Evolutionary conservation across 2,329 filamentous ascomycete species (phyloP).

Genomic region (Phyllosticta citrichinensis): DNA sequence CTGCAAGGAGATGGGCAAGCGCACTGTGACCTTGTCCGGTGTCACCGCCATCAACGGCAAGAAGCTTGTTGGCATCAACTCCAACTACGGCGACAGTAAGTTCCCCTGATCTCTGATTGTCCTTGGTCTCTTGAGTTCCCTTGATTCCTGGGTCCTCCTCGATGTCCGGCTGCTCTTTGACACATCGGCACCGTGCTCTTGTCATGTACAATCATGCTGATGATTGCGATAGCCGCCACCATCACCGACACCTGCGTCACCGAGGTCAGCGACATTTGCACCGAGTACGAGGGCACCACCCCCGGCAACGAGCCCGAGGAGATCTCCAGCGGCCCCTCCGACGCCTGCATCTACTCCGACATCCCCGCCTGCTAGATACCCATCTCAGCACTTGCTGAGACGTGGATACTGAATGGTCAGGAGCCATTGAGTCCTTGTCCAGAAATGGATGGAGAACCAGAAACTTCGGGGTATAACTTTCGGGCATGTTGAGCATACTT

Average conservation of each 20-base stretch:
- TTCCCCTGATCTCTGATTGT: not conserved
- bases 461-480: not conserved
- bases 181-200: not conserved
- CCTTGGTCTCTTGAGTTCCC: too few species aligned
- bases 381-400: not conserved
- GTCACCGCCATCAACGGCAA: conserved; percentile 35
- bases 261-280: conserved; percentile 25
- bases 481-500: not conserved
- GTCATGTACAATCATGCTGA: not conserved
- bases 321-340: conserved; percentile 21
- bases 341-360: conserved; percentile 22
- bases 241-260: conserved; percentile 16
- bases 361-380: conserved; percentile 8
- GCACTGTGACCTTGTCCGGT: conserved; percentile 37
- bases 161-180: too few species aligned
- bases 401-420: not conserved
- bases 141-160: too few species aligned
- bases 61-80: conserved; percentile 40
- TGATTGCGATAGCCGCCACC: not conserved
- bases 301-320: conserved; percentile 24
- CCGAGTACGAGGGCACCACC: conserved; percentile 25
- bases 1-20: conserved; percentile 36
- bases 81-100: conserved; percentile 39
- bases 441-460: not conserved
- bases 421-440: not conserved